Evolutionary conservation across 1,139 yeast species (phyloP).

Genomic region (Suhomyces chickasaworum): DNA sequence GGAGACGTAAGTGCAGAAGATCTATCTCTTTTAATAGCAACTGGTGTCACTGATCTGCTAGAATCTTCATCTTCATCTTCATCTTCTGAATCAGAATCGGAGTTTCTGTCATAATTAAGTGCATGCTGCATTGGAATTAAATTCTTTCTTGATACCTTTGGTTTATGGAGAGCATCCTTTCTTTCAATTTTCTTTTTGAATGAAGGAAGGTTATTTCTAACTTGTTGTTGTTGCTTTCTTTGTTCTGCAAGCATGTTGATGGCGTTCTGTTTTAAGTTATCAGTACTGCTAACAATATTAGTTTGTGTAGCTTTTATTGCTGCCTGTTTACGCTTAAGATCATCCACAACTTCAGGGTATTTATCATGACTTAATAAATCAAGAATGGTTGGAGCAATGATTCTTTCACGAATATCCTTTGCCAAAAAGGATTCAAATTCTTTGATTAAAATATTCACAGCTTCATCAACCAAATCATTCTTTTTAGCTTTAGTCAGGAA

Average conservation of each 20-base stretch:
- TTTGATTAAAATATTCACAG: conserved; percentile 57
- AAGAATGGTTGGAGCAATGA: conserved; percentile 71
- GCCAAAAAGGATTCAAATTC: conserved; percentile 66
- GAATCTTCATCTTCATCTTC: conserved; percentile 45
- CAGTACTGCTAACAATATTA: conserved; percentile 20
- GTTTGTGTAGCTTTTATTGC: conserved; percentile 20
- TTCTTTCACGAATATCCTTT: conserved; percentile 74
- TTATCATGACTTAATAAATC: conserved; percentile 62
- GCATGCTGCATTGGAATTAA: conserved; percentile 73
- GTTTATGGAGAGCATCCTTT: conserved; percentile 8
- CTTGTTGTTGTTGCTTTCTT: conserved; percentile 23
- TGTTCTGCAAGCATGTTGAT: conserved; percentile 32
- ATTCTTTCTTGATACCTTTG: conserved; percentile 25
- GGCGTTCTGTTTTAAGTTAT: conserved; percentile 25
- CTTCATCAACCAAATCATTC: conserved; percentile 52
- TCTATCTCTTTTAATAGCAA: conserved; percentile 30
- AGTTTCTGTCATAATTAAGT: conserved; percentile 54
- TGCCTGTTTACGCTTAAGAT: conserved; percentile 42
- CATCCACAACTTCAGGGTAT: conserved; percentile 56
- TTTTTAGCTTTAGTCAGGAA: conserved; percentile 12
- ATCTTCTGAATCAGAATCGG: conserved; percentile 34
- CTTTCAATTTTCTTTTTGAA: conserved; percentile 42
- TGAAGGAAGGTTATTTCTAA: conserved; percentile 44
- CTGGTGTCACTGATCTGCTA: conserved; percentile 47
- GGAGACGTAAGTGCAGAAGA: conserved; percentile 16